Evolutionary conservation across 805 yeast species (phyloP).

Genomic region (Yamadazyma endophytica): DNA sequence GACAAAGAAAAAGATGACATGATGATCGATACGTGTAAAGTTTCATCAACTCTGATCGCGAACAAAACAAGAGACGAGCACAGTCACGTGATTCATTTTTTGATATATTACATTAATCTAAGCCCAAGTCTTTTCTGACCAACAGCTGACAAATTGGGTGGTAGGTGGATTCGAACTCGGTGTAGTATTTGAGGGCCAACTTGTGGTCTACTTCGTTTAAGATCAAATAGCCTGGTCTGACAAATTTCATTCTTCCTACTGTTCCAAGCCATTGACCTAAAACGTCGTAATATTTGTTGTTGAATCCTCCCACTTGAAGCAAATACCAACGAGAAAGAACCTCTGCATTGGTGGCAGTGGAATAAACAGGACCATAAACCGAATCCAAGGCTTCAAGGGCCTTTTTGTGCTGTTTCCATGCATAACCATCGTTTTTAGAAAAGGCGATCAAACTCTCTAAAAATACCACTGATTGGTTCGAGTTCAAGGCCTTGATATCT

Average conservation of each 20-base stretch:
- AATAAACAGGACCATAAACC: slow-evolving; percentile 35
- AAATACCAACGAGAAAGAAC: slow-evolving; percentile 74
- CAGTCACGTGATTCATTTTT: not conserved
- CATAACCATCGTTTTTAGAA: slow-evolving; percentile 36
- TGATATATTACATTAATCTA: slow-evolving; percentile 8
- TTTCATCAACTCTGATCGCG: not conserved
- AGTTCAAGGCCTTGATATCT: slow-evolving; percentile 57
- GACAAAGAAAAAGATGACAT: slow-evolving; percentile 35
- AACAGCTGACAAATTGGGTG: slow-evolving; percentile 82
- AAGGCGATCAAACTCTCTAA: slow-evolving; percentile 60
- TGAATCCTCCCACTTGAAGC: slow-evolving; percentile 55
- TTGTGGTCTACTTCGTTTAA: slow-evolving; percentile 60
- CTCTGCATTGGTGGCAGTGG: slow-evolving; percentile 68
- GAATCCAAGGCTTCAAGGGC: slow-evolving; percentile 29
- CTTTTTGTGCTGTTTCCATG: slow-evolving; percentile 32
- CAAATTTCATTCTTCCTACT: slow-evolving; percentile 93
- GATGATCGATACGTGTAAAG: slow-evolving; percentile 8
- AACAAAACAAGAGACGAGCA: not conserved
- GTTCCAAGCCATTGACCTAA: slow-evolving; percentile 85
- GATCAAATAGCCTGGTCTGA: slow-evolving; percentile 76
- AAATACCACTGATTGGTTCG: slow-evolving; percentile 78
- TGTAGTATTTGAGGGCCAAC: slow-evolving; percentile 64
- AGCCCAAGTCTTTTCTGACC: slow-evolving; percentile 78
- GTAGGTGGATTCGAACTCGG: slow-evolving; percentile 53
- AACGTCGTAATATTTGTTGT: slow-evolving; percentile 41